A percentile compares a stretch with the other conserved stretches of the same genome.
phyloP scores from a whole-genome alignment of 1,284 basidiomycete species.

The Moesziomyces antarcticus region DNA sequence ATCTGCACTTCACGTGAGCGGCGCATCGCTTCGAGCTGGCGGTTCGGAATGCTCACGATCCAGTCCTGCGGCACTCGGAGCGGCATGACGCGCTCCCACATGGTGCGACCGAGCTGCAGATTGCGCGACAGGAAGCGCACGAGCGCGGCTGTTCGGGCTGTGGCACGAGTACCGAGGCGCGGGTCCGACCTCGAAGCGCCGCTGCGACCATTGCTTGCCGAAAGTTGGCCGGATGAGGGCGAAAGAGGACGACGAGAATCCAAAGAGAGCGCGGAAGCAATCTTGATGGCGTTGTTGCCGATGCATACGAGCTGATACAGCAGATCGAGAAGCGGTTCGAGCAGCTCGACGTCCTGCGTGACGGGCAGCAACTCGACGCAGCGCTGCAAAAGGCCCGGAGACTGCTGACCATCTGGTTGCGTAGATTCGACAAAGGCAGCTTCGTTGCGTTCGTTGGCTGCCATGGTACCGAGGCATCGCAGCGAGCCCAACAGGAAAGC shows the following conservation, averaged over 20 bases:
- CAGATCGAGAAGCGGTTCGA: conserved; percentile 59
- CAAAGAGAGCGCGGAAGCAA: conserved; percentile 20
- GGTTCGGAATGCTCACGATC: conserved; percentile 25
- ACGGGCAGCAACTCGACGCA: conserved; percentile 60
- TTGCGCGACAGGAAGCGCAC: conserved; percentile 52
- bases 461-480: conserved; percentile 55
- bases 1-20: conserved; percentile 40
- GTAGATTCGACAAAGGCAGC: conserved; percentile 50
- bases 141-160: conserved; percentile 32
- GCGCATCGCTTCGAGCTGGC: conserved; percentile 16
- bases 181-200: background rate
- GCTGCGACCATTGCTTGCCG: background rate
- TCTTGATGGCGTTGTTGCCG: conserved; percentile 56
- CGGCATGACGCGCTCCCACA: conserved; percentile 53
- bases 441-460: conserved; percentile 55
- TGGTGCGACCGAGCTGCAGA: conserved; percentile 48
- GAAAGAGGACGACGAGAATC: conserved; percentile 4
- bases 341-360: conserved; percentile 57
- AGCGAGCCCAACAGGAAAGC: conserved; percentile 56
- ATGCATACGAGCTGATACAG: conserved; percentile 61
- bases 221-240: background rate
- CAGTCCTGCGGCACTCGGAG: conserved; percentile 38
- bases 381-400: conserved; percentile 50
- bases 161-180: conserved; percentile 7
- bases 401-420: conserved; percentile 24